A percentile compares a stretch with the other conserved stretches of the same genome.
Conservation (phyloP, 2,329 filamentous ascomycete genomes). For the Colletotrichum sp. region DNA sequence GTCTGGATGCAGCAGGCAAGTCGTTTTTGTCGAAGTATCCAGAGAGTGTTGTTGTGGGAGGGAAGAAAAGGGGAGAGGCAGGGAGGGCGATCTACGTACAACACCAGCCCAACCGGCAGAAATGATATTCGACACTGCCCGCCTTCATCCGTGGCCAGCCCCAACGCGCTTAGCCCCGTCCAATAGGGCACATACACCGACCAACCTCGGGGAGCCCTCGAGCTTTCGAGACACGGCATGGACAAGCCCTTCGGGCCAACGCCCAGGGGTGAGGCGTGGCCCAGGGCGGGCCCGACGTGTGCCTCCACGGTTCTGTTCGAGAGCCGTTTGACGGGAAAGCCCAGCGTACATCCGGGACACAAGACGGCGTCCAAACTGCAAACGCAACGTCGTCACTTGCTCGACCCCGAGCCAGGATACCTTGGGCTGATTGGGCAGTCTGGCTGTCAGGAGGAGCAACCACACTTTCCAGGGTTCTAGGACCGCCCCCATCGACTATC, state of each 20-base stretch:
- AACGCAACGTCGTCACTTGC: constrained; percentile 9
- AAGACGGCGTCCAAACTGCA: background rate
- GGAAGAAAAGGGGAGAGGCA: constrained; percentile 4
- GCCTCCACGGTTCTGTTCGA: background rate
- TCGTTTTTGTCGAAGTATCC: constrained; percentile 19
- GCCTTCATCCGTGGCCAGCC: constrained; percentile 15
- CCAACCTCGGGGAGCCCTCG: background rate
- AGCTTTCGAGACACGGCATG: constrained; percentile 3
- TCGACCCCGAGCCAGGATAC: background rate
- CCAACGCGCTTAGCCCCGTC: constrained; percentile 17
- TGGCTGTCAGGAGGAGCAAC: background rate
- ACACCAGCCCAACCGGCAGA: constrained; percentile 20
- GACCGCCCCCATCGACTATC: background rate
- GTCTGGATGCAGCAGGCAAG: constrained; percentile 11
- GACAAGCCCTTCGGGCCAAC: background rate
- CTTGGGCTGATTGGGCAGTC: constrained; percentile 3
- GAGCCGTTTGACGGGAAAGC: constrained; percentile 8
- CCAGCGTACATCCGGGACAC: background rate
- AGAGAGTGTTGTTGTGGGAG: constrained; percentile 13
- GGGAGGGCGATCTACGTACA: background rate
- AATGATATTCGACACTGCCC: constrained; percentile 18
- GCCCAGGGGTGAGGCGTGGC: constrained; percentile 10
- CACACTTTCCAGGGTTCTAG: constrained; percentile 1
- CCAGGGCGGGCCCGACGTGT: background rate
- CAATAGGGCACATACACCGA: constrained; percentile 16